Percentiles rank a stretch among this genome's conserved stretches.
Evolutionary conservation across 257 asterid species (phyloP).

Genomic region (Penstemon davidsonii): DNA sequence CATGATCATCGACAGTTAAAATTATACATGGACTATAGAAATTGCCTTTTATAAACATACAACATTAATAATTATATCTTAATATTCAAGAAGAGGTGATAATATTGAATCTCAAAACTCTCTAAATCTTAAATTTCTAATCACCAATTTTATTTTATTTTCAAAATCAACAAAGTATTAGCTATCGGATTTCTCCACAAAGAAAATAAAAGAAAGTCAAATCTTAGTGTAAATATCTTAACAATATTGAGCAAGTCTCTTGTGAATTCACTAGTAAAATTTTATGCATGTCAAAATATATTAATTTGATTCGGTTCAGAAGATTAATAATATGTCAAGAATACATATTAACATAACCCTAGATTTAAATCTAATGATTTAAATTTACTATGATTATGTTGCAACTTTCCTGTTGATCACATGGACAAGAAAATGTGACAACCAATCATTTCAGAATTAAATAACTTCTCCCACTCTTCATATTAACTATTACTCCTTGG

Average conservation of each 20-base stretch:
- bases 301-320: neutral
- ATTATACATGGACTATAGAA: no score
- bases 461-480: no score
- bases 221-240: neutral
- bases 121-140: neutral
- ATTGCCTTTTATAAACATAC: no score
- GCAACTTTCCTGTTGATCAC: neutral
- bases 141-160: neutral
- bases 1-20: neutral
- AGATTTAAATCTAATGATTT: neutral
- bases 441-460: no score
- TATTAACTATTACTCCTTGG: neutral
- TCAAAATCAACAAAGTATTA: neutral
- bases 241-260: neutral
- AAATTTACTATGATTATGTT: neutral
- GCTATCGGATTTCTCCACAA: neutral
- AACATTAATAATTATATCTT: no score
- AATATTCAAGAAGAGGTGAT: no score
- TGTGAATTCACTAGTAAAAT: constrained; percentile 14
- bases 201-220: neutral
- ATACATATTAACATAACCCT: neutral
- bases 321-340: neutral
- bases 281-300: neutral
- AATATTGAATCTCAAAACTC: no score
- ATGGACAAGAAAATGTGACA: neutral